Evolutionary conservation across 1,284 basidiomycete species (phyloP), one percentile per base, ranked within the genome.

Genomic region (Dichomitus squalens): DNA sequence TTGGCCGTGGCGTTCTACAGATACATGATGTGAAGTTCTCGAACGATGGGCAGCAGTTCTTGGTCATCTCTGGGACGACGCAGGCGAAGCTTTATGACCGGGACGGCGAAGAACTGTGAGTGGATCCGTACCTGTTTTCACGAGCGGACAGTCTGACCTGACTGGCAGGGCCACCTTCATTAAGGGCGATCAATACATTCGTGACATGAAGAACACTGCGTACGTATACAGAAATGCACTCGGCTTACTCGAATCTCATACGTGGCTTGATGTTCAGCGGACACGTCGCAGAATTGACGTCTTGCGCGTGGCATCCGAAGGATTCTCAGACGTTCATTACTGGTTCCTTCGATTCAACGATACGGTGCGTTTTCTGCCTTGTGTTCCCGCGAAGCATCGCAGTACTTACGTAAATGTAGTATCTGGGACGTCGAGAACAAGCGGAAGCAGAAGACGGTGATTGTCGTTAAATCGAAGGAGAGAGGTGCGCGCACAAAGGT

Each of bases 151-250:
- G 74, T 71, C 77, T 79, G 70, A 82, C 76, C 75, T 79, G 74
- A 79, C 76, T 69, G 59, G 52, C 72, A 95, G 93, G 71, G 87
- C 88, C 59, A 90, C 91, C 64, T 97, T 86, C 72, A 81, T 93
- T 71, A 97, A 98, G 76, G 97, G 97, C 34, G 97, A 99, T 75
- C 93, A 92, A 61, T 99, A 98, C 71, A 92, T 99, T 67, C 88
- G 97, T 53, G 97, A 99, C 75, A 97, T 99, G 93, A 94, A 95
- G 73, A 90, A 98, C 69, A 99, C 97, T 27, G 61, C 69, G 71
- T 57, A 82, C 85, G 94, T 95, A 66, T 64, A 20, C 43, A 49
- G n/a, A 53, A n/a, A 44, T 39, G 49, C 55, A 25, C 38, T 36
- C 41, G 44, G 51, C 52, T 49, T 33, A 2, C 44, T 18, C 9